A percentile compares a stretch with the other conserved stretches of the same genome.
Conservation (phyloP, 768 basidiomycete genomes). For the Lactifluus echinatus region DNA sequence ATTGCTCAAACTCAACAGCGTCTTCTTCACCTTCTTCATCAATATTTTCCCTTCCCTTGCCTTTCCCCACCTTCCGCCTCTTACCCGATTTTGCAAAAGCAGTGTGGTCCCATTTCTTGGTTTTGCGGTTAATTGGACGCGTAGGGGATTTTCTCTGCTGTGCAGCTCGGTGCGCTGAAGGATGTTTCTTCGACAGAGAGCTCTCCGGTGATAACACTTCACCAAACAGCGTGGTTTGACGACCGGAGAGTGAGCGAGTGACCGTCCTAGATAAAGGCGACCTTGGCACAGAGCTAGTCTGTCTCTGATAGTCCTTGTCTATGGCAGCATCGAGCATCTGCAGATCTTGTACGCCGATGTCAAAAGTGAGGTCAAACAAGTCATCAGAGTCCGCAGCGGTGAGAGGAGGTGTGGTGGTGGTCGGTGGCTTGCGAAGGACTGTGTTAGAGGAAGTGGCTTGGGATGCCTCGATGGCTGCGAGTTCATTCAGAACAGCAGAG, state of each 20-base stretch:
- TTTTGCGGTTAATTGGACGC: conserved; percentile 48
- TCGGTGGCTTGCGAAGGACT: conserved; percentile 20
- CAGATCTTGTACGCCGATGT: conserved; percentile 49
- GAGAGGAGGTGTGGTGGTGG: conserved; percentile 9
- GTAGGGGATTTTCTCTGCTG: conserved; percentile 11
- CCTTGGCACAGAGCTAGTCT: conserved; percentile 35
- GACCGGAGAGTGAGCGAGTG: conserved; percentile 28
- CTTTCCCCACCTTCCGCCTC: conserved; percentile 40
- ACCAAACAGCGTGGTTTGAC: conserved; percentile 65
- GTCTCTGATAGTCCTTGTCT: conserved; percentile 38
- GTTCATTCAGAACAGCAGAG: conserved; percentile 46
- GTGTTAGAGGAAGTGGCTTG: conserved; percentile 27
- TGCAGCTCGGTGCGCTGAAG: not conserved
- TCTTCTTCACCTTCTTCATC: conserved; percentile 37
- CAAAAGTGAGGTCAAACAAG: conserved; percentile 32
- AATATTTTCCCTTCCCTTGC: conserved; percentile 47
- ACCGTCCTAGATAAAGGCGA: conserved; percentile 20
- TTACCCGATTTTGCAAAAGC: conserved; percentile 72
- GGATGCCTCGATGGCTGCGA: conserved; percentile 66
- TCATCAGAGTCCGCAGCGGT: conserved; percentile 36
- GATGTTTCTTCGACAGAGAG: conserved; percentile 25
- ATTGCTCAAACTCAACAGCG: conserved; percentile 40
- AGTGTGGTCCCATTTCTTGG: conserved; percentile 89
- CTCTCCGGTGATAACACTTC: conserved; percentile 34
- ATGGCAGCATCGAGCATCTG: conserved; percentile 46